Percentiles rank a stretch among this genome's conserved stretches.
Evolutionary conservation across 768 basidiomycete genomes (phyloP).

Genomic region (Coprinopsis cinerea): DNA sequence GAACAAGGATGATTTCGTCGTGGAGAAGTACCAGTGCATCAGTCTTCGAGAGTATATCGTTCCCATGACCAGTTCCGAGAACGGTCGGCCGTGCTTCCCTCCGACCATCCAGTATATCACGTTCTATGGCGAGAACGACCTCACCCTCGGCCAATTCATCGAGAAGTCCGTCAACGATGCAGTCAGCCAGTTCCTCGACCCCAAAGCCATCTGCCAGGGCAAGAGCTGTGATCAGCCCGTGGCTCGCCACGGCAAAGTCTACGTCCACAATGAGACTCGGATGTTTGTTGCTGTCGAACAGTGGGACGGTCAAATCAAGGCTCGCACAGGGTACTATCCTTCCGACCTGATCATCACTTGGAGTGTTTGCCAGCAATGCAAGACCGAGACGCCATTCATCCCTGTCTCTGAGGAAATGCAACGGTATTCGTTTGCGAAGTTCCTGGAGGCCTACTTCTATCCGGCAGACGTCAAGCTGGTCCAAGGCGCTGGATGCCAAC

Average conservation of each 20-base stretch:
- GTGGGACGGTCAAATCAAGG: constrained; percentile 74
- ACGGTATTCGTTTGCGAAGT: constrained; percentile 91
- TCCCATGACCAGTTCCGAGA: constrained; percentile 63
- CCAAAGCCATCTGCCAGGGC: constrained; percentile 72
- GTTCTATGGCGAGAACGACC: constrained; percentile 92
- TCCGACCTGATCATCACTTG: constrained; percentile 85
- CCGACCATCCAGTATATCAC: constrained; percentile 68
- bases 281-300: constrained; percentile 84
- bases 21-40: constrained; percentile 91
- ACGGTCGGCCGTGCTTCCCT: constrained; percentile 70
- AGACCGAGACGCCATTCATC: constrained; percentile 79
- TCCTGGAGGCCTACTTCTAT: constrained; percentile 94
- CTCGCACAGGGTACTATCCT: constrained; percentile 34
- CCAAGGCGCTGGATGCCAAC: constrained; percentile 86
- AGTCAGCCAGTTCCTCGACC: constrained; percentile 61
- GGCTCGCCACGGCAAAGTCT: constrained; percentile 83
- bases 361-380: constrained; percentile 80
- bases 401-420: constrained; percentile 89
- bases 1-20: constrained; percentile 79
- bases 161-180: constrained; percentile 71
- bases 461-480: constrained; percentile 80
- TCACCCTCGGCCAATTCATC: constrained; percentile 89
- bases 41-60: constrained; percentile 74
- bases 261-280: constrained; percentile 81
- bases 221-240: constrained; percentile 82